Evolutionary conservation across 192 early-diverging fungal species (phyloP), one percentile per base, ranked within the genome.

Genomic region (Powellomyces hirtus): DNA sequence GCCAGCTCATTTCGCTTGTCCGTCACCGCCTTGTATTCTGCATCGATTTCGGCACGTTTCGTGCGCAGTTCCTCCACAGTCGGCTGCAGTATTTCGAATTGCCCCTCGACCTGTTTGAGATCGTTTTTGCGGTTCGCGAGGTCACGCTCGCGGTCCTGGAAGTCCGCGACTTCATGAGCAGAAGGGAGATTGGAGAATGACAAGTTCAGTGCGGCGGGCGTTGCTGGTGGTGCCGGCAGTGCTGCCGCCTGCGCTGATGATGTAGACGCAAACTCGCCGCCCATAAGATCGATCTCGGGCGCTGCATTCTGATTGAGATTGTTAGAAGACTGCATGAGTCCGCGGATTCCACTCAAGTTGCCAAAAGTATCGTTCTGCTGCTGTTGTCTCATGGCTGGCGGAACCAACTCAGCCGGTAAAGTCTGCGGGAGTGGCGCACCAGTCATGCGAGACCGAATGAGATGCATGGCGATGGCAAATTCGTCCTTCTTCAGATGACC

Each of bases 1-100:
- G 77, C 79, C 16, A 89, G 62, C 49, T 89, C 85, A 50, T 89
- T 80, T 42, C 90, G 89, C 61, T 89, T 80, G 4, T 80, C 78
- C 0, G 72, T 76, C 2, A 90, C 69, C n/a, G 61, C 68, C 10
- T 80, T 77, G n/a, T 88, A 74, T 49, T 88, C 83, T 14, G 81
- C 75, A 24, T 93, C 90, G 14, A 86, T 31, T 4, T 68, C 71
- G 0, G 73, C 58, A 3, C 84, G 80, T 74, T 87, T 82, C 26
- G 68, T 66, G 37, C 83, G 78, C 8, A 91, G 61, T 16, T 87
- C 87, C 20, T 78, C 76, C 10, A 80, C 82, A 4, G 77, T 70
- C 18, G 80, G 77, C 27, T 73, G 74, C 27, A 91, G 61, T 26
- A 71, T 68, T n/a, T 72, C 71, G 50, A 86, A 75, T 61, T 91